phyloP scores from a whole-genome alignment of 1,284 basidiomycete species.

The Ustilago crameri region DNA sequence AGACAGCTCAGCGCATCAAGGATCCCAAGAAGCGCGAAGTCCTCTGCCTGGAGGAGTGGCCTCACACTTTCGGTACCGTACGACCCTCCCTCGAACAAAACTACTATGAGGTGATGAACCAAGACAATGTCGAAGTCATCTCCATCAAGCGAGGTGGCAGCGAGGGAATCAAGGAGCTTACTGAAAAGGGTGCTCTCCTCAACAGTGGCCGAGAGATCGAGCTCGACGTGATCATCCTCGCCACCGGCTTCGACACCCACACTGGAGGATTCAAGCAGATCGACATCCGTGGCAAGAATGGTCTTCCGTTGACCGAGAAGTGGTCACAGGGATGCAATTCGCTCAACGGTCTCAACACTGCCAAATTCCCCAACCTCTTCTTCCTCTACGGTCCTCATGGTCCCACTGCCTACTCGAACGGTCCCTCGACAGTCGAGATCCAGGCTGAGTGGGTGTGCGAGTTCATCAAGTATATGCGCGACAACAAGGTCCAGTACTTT shows the following conservation, averaged over 20 bases:
- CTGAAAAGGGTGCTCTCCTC: slow-evolving; percentile 71
- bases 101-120: slow-evolving; percentile 70
- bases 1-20: slow-evolving; percentile 41
- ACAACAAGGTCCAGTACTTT: slow-evolving; percentile 45
- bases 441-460: slow-evolving; percentile 51
- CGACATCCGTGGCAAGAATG: slow-evolving; percentile 49
- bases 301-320: slow-evolving; percentile 47
- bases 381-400: slow-evolving; percentile 58
- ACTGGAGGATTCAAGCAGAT: slow-evolving; percentile 58
- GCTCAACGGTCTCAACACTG: slow-evolving; percentile 50
- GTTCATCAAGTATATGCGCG: slow-evolving; percentile 45
- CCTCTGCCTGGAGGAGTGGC: slow-evolving; percentile 50
- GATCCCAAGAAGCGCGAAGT: slow-evolving; percentile 58
- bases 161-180: slow-evolving; percentile 70
- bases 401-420: slow-evolving; percentile 48
- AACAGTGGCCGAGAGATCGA: slow-evolving; percentile 69
- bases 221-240: slow-evolving; percentile 63
- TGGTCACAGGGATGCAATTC: slow-evolving; percentile 55
- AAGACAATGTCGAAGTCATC: slow-evolving; percentile 72
- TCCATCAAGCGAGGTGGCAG: slow-evolving; percentile 68
- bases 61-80: slow-evolving; percentile 57
- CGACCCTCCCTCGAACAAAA: slow-evolving; percentile 54
- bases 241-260: slow-evolving; percentile 67
- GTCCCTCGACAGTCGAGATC: slow-evolving; percentile 48
- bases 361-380: slow-evolving; percentile 57